Conservation (phyloP, 768 basidiomycete species). For the Arthromyces matolae region DNA sequence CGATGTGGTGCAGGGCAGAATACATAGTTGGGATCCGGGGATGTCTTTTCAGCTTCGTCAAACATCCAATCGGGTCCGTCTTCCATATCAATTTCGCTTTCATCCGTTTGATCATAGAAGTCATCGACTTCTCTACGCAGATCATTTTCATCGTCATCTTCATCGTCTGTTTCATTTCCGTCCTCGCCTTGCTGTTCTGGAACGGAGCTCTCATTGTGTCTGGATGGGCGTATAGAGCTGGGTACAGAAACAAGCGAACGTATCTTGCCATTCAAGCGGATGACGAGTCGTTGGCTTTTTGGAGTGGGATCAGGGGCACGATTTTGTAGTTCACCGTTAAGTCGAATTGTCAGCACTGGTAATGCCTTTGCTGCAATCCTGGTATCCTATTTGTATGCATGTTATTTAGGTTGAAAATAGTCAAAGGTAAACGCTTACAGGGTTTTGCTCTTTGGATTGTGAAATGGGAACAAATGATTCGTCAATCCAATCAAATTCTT, state of each 20-base stretch:
- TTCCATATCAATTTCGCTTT: constrained; percentile 16
- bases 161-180: neutral
- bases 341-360: neutral
- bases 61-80: constrained; percentile 28
- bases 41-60: constrained; percentile 20
- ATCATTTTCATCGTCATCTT: neutral
- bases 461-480: neutral
- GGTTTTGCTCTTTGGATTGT: neutral
- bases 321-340: neutral
- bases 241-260: too few species aligned
- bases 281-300: neutral
- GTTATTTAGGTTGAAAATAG: too few species aligned
- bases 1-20: constrained; percentile 30
- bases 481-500: neutral
- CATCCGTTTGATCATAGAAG: neutral
- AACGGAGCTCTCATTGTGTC: too few species aligned
- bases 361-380: neutral
- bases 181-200: too few species aligned
- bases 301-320: neutral
- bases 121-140: neutral
- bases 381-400: neutral
- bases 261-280: neutral
- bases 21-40: constrained; percentile 15
- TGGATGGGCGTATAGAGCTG: too few species aligned
- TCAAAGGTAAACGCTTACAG: too few species aligned